Percentiles rank a stretch among this genome's conserved stretches.
phyloP scores from a whole-genome alignment of 192 early-diverging fungal genomes.

The Thoreauomyces humboldtii region DNA sequence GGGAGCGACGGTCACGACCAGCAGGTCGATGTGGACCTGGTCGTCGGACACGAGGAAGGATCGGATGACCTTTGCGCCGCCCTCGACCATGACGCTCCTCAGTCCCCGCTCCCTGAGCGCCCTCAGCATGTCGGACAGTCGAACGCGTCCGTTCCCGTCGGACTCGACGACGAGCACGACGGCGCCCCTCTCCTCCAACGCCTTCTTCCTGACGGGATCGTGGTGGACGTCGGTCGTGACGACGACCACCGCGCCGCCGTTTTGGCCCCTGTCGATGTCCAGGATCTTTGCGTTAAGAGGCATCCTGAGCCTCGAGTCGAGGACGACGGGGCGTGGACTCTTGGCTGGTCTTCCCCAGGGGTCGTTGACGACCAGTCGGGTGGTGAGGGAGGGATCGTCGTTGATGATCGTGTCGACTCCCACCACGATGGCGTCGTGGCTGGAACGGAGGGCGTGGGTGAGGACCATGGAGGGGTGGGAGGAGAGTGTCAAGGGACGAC shows the following conservation, averaged over 20 bases:
- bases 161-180: slow-evolving; percentile 44
- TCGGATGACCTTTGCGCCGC: slow-evolving; percentile 74
- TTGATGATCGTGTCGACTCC: slow-evolving; percentile 77
- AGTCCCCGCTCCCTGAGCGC: slow-evolving; percentile 30
- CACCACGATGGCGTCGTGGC: slow-evolving; percentile 82
- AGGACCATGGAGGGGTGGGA: slow-evolving; percentile 70
- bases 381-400: slow-evolving; percentile 77
- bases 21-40: slow-evolving; percentile 39
- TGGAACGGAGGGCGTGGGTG: slow-evolving; percentile 74
- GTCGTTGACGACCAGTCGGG: slow-evolving; percentile 11
- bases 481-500: slow-evolving; percentile 67
- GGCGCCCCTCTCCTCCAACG: slow-evolving; percentile 61
- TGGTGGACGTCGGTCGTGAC: neutral
- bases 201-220: neutral
- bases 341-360: neutral
- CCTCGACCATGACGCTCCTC: slow-evolving; percentile 80
- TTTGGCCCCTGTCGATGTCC: neutral
- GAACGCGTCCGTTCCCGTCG: neutral
- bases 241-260: slow-evolving; percentile 2
- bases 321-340: slow-evolving; percentile 73
- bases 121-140: slow-evolving; percentile 14
- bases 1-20: slow-evolving; percentile 74
- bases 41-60: slow-evolving; percentile 47
- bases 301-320: slow-evolving; percentile 69
- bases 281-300: slow-evolving; percentile 56